Evolutionary conservation across 768 basidiomycete genomes (phyloP).

Genomic region (Grammothele lineata): DNA sequence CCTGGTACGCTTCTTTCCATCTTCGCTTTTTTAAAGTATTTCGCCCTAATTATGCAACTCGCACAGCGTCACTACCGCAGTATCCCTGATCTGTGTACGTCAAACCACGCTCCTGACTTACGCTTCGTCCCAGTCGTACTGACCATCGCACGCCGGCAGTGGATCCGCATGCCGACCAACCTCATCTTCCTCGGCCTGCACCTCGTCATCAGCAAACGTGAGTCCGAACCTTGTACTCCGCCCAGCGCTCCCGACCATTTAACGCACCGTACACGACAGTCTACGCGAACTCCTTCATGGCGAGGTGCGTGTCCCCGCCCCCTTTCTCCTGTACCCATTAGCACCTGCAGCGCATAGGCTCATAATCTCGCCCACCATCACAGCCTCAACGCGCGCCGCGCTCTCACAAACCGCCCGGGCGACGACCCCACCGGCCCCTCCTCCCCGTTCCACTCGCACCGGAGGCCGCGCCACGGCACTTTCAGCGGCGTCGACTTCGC

Average conservation of each 20-base stretch:
- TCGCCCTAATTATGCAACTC: neutral
- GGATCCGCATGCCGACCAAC: constrained; percentile 21
- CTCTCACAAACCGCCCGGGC: constrained; percentile 4
- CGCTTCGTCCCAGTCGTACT: neutral
- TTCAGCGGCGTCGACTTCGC: too few species aligned
- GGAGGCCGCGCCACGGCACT: too few species aligned
- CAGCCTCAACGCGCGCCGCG: constrained; percentile 16
- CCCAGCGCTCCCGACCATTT: too few species aligned
- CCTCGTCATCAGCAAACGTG: constrained; percentile 27
- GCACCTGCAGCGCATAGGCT: too few species aligned
- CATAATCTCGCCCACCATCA: too few species aligned
- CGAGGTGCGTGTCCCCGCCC: constrained; percentile 9
- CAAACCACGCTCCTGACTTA: neutral
- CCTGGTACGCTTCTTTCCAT: constrained; percentile 14
- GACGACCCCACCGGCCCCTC: too few species aligned
- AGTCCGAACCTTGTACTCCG: constrained; percentile 1
- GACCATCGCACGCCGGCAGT: neutral
- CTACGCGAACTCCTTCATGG: constrained; percentile 26
- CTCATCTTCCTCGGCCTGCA: constrained; percentile 25
- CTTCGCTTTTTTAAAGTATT: neutral
- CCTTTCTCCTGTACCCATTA: too few species aligned
- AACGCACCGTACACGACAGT: constrained; percentile 9
- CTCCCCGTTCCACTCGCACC: too few species aligned
- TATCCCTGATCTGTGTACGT: constrained; percentile 24
- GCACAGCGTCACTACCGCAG: constrained; percentile 19